Base-by-base conservation (phyloP, 2,329 filamentous ascomycete species). In the Mycocentrospora acerina region DNA sequence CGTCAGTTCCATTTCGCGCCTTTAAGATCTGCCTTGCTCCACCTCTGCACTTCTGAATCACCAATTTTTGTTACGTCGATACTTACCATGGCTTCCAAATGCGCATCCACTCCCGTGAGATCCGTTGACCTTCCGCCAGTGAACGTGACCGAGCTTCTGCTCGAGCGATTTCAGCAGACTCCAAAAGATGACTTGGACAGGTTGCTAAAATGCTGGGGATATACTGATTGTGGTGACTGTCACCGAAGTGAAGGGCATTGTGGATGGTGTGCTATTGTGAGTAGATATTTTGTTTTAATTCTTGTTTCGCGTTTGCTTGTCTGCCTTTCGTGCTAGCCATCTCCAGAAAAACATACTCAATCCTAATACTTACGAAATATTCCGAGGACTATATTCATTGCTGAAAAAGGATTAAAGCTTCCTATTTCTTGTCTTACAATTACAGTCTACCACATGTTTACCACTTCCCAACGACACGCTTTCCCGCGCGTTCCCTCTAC, bases 221-320 rank as follows among this genome's bases (percentile, higher is more conserved):
- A 61, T 19, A 36, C 22, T 7, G 64, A 67, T 29, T 67, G 64
- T 38, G 64, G 64, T 4, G 64, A 67, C 37, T 67, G 64, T 22
- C 62, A 66, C 46, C 46, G 60, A 7, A 64, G 59, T 40, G 42
- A 60, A 5, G 61, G 57, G 0, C 51, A 50, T 30, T 74, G 71
- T 44, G 70, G 70, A 15, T 73, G 71, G 71, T 74, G 71, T 53
- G 64, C 70, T 1, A 65, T 66, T 24, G 68, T 70, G 44, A 52
- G 66, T 64, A 10, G 5, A 11, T 25, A 1, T 14, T 39, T 17
- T 10, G 5, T 22, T 30, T 14, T 15, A 28, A 4, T 37, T 11
- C 17, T 30, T 12, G 13, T n/a, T 4, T 18, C 24, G 13, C 19
- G 22, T 17, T 13, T 12, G 15, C 14, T 15, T 7, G 6, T 7